Base-by-base conservation (phyloP, 2,329 filamentous ascomycete genomes). In the Leptosphaerulina australis region DNA sequence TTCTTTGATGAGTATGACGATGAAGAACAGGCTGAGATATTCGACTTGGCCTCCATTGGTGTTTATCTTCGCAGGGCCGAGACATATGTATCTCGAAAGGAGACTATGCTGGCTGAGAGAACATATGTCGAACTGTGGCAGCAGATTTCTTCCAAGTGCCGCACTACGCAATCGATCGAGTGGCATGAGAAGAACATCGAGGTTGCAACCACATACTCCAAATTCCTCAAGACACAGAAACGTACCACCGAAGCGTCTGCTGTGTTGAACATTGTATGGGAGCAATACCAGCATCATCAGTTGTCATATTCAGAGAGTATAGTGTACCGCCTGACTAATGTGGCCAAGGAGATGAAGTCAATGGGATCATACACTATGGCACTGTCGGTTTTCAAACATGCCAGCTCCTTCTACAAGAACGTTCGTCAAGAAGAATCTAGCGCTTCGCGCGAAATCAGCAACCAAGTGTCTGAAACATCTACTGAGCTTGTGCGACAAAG, bases 81-180 rank as follows among this genome's bases (percentile, higher is more conserved):
- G 43, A 66, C 65, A 5, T 72, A 76, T 47, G 50, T 66, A 11
- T 62, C 71, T 0, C 47, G 53, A 60, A 51, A 68, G 61, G 50
- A 71, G 57, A 45, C 66, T 22, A 40, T 53, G 2, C 44, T 63
- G n/a, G 78, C 78, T 0, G 79, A 81, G 57, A 69, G 72, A 29
- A 69, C 70, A 2, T 82, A 80, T 37, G 72, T 81, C 12, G 76
- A 81, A 50, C 71, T 79, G 4, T 82, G 80, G 80, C 75, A 78
- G 60, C 75, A 75, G n/a, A 68, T 77, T 2, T 79, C 76, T n/a
- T 71, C 71, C 30, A 75, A 76, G 45, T 79, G 73, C 50, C 77
- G 76, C 18, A 63, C 66, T 8, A 71, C 75, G 18, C 71, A 72
- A 30, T 74, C 76, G 1, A 62, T 73, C 3, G 70, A 77, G 28